Evolutionary conservation across 768 basidiomycete species (phyloP), one percentile per base, ranked within the genome.

Genomic region (Tubosaeta sp.): DNA sequence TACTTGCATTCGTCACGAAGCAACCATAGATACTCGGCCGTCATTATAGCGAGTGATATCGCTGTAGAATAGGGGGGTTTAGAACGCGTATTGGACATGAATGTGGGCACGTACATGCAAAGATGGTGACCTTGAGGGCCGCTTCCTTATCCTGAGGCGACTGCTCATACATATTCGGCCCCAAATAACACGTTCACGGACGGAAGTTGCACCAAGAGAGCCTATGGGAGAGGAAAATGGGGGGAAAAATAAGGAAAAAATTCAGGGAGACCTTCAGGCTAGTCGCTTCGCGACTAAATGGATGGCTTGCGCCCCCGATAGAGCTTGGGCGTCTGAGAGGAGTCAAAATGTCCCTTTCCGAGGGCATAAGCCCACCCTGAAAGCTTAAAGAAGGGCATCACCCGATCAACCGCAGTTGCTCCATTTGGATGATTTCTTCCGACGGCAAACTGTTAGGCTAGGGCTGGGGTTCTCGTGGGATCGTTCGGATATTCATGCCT

Each of bases 1-100:
- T 43, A 14, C 29, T 44, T 56, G 12, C 33, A 10, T 43, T 65
- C 64, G 7, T 52, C 47, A 0, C 39, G 34, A 1, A 65, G 1
- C n/a, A 53, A 26, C 53, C 51, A 59, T 1, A 38, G 0, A 38
- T 53, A 63, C 17, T 65, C 59, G 6, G 38, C 11, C 13, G 45
- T 13, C 64, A 63, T 65, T 4, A 56, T 13, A 1, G 5, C 48
- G 27, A 54, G 39, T 0, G 53, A 51, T 5, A 26, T 13, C 5
- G 48, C 61, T 53, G 45, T 35, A 56, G 10, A 43, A 44, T 16
- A 11, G 6, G 6, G 44, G n/a, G 29, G 14, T 11, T 38, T 14
- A 39, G 38, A 33, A 19, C 10, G 3, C 17, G 32, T 7, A 29
- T 12, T 13, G n/a, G 19, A n/a, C 5, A 39, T 17, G 10, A 22